phyloP scores from a whole-genome alignment of 1,139 yeast genomes.

The Magnusiomyces paraingens region DNA sequence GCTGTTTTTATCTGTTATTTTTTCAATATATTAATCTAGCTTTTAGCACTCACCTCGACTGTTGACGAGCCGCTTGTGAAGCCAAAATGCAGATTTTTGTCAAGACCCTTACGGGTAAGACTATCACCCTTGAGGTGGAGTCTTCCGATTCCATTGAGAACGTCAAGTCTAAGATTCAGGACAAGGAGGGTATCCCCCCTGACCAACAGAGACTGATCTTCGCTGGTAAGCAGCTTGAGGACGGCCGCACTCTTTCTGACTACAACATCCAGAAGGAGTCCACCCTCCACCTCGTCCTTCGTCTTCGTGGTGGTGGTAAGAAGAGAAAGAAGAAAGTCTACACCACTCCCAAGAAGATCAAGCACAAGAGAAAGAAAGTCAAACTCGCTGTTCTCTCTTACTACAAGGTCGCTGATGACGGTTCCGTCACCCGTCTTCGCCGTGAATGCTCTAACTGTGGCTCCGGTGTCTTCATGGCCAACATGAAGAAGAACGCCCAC shows the following conservation, averaged over 20 bases:
- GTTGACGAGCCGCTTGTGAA: conserved; percentile 30
- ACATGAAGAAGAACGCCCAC: conserved; percentile 94
- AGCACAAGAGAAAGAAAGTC: conserved; percentile 99
- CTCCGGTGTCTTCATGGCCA: conserved; percentile 99
- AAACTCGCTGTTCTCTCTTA: conserved; percentile 98
- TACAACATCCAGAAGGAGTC: conserved; percentile 99
- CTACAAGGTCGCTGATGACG: conserved; percentile 99
- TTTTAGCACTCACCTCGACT: conserved; percentile 19
- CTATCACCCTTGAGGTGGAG: conserved; percentile 98
- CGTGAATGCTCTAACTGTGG: conserved; percentile 99
- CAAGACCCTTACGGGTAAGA: conserved; percentile 98
- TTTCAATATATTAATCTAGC: background rate
- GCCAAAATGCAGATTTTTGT: conserved; percentile 88
- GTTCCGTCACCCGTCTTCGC: conserved; percentile 97
- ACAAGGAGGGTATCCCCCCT: conserved; percentile 99
- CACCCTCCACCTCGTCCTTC: conserved; percentile 92
- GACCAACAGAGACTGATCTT: conserved; percentile 99
- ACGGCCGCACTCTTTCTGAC: conserved; percentile 97
- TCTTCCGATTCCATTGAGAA: conserved; percentile 98
- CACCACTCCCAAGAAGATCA: conserved; percentile 99
- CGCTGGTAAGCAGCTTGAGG: conserved; percentile 99
- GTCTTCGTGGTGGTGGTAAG: conserved; percentile 99
- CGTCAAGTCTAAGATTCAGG: conserved; percentile 99
- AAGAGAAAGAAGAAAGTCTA: conserved; percentile 99
- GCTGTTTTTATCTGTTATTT: background rate